Evolutionary conservation across 805 yeast species (phyloP), one percentile per base, ranked within the genome.

Genomic region (Deakozyma indianensis): DNA sequence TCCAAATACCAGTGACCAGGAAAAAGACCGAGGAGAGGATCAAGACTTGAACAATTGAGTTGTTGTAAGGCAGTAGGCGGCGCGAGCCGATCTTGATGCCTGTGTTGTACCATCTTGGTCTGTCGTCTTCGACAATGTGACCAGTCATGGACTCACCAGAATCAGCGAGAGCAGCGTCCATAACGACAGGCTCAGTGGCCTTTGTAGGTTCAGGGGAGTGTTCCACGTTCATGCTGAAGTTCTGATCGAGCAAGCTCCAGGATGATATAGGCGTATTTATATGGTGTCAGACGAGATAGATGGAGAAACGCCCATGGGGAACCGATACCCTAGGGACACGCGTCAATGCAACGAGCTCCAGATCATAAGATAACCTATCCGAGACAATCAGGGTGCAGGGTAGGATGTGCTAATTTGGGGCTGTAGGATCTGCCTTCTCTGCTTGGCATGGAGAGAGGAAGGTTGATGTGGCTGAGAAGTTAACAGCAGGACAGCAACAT

Each of bases 1-100:
- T 71, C 56, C 58, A 72, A 70, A 70, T 69, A 35, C 77, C 77
- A 1, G 75, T 74, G n/a, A 74, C 66, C 63, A 71, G 59, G 55
- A 72, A 72, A 25, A 70, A 56, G 5, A 69, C 70, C 49, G 70
- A 68, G 4, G 75, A 60, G 51, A 71, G 59, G 62, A 73, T 57
- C 23, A 72, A 61, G 28, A 73, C 57, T 56, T 72, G 77, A 43
- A 62, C 59, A 54, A 60, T 58, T 41, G 68, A 56, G 49, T 60
- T 55, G 5, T 69, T 66, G 56, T 63, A 70, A 1, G 63, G 63
- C 1, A 66, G 69, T 16, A 65, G 35, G 45, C 51, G 57, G 20
- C 57, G 48, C 2, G 48, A 45, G 25, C 57, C 55, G 21, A 56
- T 41, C 44, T 47, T 51, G 23, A 50, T 43, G 1, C 55, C 50